Evolutionary conservation across 2,329 filamentous ascomycete genomes (phyloP).

Genomic region (Botrytis paeoniae): DNA sequence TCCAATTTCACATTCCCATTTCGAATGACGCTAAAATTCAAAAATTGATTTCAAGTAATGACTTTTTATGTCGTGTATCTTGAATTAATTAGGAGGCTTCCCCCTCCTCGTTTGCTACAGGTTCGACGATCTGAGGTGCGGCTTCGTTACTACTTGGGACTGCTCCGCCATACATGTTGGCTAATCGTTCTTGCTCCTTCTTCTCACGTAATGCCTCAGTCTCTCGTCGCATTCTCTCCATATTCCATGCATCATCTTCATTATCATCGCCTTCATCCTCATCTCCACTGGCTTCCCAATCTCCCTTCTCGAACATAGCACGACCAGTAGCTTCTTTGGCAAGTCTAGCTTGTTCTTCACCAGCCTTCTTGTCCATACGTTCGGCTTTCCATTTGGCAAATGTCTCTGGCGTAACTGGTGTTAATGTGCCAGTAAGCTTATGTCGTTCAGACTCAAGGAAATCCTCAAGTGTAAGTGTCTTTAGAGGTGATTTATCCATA

Average conservation of each 20-base stretch:
- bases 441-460: constrained; percentile 95
- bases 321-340: constrained; percentile 95
- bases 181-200: constrained; percentile 73
- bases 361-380: constrained; percentile 89
- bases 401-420: constrained; percentile 86
- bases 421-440: constrained; percentile 87
- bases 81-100: constrained; percentile 27
- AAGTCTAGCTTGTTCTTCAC: constrained; percentile 83
- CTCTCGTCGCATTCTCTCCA: constrained; percentile 78
- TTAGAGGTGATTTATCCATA: constrained; percentile 91
- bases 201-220: constrained; percentile 71
- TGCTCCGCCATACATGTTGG: constrained; percentile 25
- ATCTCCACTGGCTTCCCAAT: constrained; percentile 72
- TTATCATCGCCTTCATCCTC: constrained; percentile 47
- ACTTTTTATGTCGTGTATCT: constrained; percentile 14
- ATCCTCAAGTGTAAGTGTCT: constrained; percentile 93
- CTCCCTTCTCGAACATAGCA: constrained; percentile 93
- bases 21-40: constrained; percentile 31
- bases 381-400: constrained; percentile 99
- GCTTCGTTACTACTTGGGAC: constrained; percentile 26
- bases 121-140: constrained; percentile 21
- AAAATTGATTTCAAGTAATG: constrained; percentile 14
- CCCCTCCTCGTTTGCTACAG: constrained; percentile 22
- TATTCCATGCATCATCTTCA: constrained; percentile 61
- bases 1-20: constrained; percentile 19